Evolutionary conservation across 2,329 filamentous ascomycete genomes (phyloP).

Genomic region (Aureobasidium sp.): DNA sequence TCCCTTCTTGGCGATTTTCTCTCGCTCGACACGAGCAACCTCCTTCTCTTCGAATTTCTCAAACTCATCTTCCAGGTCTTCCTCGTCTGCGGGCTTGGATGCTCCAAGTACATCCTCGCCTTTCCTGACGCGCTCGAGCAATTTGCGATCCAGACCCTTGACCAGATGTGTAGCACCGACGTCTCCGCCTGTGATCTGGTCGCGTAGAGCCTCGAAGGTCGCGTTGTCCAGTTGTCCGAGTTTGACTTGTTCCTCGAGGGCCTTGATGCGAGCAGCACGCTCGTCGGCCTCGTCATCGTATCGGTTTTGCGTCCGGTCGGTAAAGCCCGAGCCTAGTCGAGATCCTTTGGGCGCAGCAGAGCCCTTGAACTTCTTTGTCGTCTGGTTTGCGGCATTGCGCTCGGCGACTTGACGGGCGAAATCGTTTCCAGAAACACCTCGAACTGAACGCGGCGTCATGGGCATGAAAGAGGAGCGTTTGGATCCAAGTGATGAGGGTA

Average conservation of each 20-base stretch:
- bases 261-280: constrained; percentile 60
- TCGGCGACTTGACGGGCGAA: constrained; percentile 83
- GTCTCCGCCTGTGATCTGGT: constrained; percentile 76
- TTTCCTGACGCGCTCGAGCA: constrained; percentile 61
- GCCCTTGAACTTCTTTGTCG: constrained; percentile 68
- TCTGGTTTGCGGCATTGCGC: constrained; percentile 48
- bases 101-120: constrained; percentile 52
- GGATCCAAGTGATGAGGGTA: constrained; percentile 24
- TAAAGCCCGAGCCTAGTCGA: constrained; percentile 72
- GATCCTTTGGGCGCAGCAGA: constrained; percentile 72
- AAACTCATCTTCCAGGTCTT: constrained; percentile 39
- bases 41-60: constrained; percentile 57
- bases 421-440: constrained; percentile 49
- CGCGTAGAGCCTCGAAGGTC: constrained; percentile 68
- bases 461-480: constrained; percentile 52
- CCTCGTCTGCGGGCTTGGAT: constrained; percentile 27
- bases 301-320: constrained; percentile 68
- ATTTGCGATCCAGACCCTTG: constrained; percentile 82
- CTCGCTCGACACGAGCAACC: constrained; percentile 59
- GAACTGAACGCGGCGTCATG: constrained; percentile 80
- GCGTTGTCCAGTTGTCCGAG: constrained; percentile 74
- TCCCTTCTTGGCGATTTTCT: constrained; percentile 48
- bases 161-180: constrained; percentile 75
- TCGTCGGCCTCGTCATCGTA: constrained; percentile 47
- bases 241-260: constrained; percentile 75